Evolutionary conservation across 208 protist genomes (phyloP).

Genomic region (Phytomonas sp.): DNA sequence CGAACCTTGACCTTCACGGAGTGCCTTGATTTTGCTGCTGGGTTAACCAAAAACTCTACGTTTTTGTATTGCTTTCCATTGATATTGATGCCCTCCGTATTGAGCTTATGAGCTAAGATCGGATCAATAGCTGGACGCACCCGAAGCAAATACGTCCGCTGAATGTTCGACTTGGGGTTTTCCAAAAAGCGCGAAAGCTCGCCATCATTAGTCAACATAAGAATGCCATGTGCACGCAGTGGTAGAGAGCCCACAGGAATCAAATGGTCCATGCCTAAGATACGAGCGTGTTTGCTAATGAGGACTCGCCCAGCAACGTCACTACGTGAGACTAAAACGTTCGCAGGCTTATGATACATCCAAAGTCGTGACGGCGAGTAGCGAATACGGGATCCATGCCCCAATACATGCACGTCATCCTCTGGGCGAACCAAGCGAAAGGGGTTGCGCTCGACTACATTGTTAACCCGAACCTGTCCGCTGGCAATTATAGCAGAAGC

Average conservation of each 20-base stretch:
- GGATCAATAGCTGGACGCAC: constrained; percentile 79
- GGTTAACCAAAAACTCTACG: constrained; percentile 78
- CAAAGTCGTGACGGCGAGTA: constrained; percentile 75
- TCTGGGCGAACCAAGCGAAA: constrained; percentile 66
- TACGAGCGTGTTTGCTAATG: constrained; percentile 71
- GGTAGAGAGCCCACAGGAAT: constrained; percentile 82
- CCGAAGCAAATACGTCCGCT: constrained; percentile 81
- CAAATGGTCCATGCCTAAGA: constrained; percentile 83
- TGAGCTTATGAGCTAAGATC: constrained; percentile 78
- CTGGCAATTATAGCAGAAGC: constrained; percentile 59
- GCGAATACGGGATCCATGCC: constrained; percentile 61
- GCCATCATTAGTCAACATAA: constrained; percentile 86
- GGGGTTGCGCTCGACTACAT: constrained; percentile 77
- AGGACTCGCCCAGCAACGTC: constrained; percentile 63
- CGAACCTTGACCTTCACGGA: constrained; percentile 80
- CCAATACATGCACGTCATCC: constrained; percentile 67
- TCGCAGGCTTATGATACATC: constrained; percentile 87
- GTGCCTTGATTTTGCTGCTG: constrained; percentile 47
- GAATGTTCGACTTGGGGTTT: constrained; percentile 65
- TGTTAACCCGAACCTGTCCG: constrained; percentile 79
- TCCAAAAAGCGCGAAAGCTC: constrained; percentile 78
- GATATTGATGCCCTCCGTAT: constrained; percentile 73
- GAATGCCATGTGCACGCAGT: constrained; percentile 71
- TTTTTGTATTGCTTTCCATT: constrained; percentile 56
- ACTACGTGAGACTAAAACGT: constrained; percentile 80